Evolutionary conservation across 2,329 filamentous ascomycete species (phyloP).

Genomic region (Fusarium caatingaense): DNA sequence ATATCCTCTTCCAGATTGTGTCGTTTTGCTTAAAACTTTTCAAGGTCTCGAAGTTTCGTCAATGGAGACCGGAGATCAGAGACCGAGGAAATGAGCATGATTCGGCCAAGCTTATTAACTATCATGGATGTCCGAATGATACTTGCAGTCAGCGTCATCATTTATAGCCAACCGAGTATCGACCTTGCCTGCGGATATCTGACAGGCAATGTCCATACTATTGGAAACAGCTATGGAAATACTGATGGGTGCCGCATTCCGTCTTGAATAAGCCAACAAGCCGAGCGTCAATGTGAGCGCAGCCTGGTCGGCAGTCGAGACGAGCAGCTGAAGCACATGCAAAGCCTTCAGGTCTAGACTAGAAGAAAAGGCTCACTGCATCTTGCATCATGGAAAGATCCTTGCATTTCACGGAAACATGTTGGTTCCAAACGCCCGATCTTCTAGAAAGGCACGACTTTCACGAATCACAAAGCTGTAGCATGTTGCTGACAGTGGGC

Average conservation of each 20-base stretch:
- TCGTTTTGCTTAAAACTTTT: background rate
- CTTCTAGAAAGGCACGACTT: background rate
- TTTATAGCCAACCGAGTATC: background rate
- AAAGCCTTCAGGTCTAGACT: background rate
- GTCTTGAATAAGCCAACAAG: background rate
- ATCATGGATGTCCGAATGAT: background rate
- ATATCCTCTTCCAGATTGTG: background rate
- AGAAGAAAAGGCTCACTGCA: background rate
- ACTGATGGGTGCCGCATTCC: background rate
- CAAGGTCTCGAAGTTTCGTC: background rate
- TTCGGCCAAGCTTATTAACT: background rate
- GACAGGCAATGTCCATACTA: too few relatives aligned
- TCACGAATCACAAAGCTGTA: background rate
- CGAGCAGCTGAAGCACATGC: background rate
- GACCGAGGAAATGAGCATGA: background rate
- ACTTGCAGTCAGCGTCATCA: background rate
- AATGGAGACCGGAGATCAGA: background rate
- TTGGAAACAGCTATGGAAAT: background rate
- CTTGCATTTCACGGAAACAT: background rate
- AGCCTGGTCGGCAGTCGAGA: background rate
- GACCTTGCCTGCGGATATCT: background rate
- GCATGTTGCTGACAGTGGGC: background rate
- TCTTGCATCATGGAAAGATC: background rate
- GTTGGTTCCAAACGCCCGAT: background rate
- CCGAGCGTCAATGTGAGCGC: background rate